Base-by-base conservation (phyloP, 306 rosid genomes). In the Rosa persica region DNA sequence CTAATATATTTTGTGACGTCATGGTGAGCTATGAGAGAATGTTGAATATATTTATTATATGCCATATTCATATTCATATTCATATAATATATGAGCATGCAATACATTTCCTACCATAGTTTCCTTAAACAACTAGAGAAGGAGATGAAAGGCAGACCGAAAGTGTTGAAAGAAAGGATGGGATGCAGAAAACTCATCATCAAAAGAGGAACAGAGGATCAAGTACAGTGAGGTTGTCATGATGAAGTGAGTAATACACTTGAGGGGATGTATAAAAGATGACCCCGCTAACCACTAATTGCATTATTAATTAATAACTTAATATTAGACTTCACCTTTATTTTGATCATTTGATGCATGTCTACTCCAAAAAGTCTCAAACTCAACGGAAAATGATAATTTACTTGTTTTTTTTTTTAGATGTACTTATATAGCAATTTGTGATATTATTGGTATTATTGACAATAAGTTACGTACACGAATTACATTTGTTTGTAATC, bases 281-380 rank as follows among this genome's bases (percentile, higher is more conserved):
- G 93, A 79, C 90, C 93, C 92, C 88, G 46, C 76, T 55, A 78
- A 76, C 79, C 76, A 87, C 87, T 81, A 81, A 30, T 77, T 88
- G 81, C 87, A 75, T 82, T 81, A 60, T 83, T 72, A 77, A 72
- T 83, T 78, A 39, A 81, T 72, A 77, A 77, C 72, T 83, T 78
- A 39, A 81, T 72, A 77, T 79, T 83, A 76, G 43, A 84, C 72
- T 76, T 85, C 12, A 60, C 76, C 83, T 83, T 87, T 60, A 60
- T 67, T 77, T 81, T 70, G n/a, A n/a, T n/a, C n/a, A n/a, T n/a
- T n/a, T n/a, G 67, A 51, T 43, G 49, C 74, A 40, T 57, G 54
- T 74, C 54, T 55, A 39, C 16, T 15, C 67, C 15, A 22, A 55
- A 57, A 22, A 57, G 15, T 22, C 58, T 27, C 42, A 13, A 10